Percentiles rank a stretch among this genome's conserved stretches.
Evolutionary conservation across 768 basidiomycete species (phyloP).

Genomic region (Tricholoma flavovirens): DNA sequence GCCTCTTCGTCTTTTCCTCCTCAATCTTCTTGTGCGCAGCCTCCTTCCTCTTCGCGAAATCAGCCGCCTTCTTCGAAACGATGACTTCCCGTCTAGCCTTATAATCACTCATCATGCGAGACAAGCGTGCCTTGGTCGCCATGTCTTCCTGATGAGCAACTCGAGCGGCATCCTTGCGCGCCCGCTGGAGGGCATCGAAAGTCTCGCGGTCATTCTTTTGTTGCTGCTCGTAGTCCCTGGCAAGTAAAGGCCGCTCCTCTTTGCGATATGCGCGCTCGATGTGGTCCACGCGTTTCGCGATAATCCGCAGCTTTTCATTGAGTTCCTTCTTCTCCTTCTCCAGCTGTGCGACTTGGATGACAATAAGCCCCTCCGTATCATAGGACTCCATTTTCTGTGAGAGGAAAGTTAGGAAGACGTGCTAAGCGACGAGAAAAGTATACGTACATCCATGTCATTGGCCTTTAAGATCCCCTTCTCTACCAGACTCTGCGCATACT

Average conservation of each 20-base stretch:
- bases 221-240: constrained; percentile 81
- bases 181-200: constrained; percentile 55
- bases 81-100: constrained; percentile 45
- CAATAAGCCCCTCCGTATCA: constrained; percentile 82
- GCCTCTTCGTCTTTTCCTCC: constrained; percentile 78
- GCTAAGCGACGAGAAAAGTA: constrained; percentile 6
- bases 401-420: constrained; percentile 2
- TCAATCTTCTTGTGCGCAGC: constrained; percentile 64
- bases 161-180: constrained; percentile 50
- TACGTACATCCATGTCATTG: constrained; percentile 60
- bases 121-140: constrained; percentile 68
- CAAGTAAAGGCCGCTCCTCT: constrained; percentile 83
- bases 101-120: constrained; percentile 72
- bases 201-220: constrained; percentile 70
- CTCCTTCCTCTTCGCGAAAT: constrained; percentile 56
- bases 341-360: constrained; percentile 87
- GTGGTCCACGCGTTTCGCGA: constrained; percentile 90
- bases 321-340: constrained; percentile 95
- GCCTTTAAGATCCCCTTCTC: constrained; percentile 67
- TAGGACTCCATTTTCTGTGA: constrained; percentile 72
- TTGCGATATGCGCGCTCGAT: constrained; percentile 92
- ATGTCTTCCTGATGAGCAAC: constrained; percentile 60
- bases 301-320: constrained; percentile 73
- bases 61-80: constrained; percentile 52
- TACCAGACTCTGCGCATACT: constrained; percentile 78